Evolutionary conservation across 2,329 filamentous ascomycete genomes (phyloP), one percentile per base, ranked within the genome.

Genomic region (Colletotrichum higginsianum): DNA sequence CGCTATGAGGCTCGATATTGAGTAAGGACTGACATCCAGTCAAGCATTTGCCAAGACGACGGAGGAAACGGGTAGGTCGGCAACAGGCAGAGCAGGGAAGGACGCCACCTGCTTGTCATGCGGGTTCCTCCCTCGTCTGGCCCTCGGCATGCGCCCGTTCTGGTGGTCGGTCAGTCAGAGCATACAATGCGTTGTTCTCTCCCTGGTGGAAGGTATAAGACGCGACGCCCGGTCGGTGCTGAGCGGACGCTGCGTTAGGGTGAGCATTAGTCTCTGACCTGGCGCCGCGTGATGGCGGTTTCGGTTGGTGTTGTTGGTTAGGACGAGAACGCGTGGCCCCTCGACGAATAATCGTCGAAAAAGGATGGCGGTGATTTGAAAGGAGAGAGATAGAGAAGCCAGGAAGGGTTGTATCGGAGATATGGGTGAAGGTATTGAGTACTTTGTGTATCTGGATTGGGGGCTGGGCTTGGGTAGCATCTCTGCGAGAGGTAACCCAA

Each of bases 21-120:
- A 15, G 16, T 35, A 35, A 23, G 15, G 35, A 30, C 18, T 40
- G 68, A 67, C 67, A 70, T 70, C 23, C 50, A 67, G 65, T 71
- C 68, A 71, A 71, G 68, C 68, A 62, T 71, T 66, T 67, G 68
- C 68, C 68, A 71, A 71, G 68, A 62, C 68, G 42, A 38, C 57
- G 68, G 57, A 52, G 68, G 64, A 12, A 71, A 44, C 68, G 68
- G 68, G 57, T 71, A 67, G 46, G 52, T 71, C 68, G 68, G 68
- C 67, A 70, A 42, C 49, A 47, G 16, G 30, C 23, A 42, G 16
- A 50, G 35, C 50, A 50, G 30, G 67, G 40, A 26, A 21, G 40
- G 30, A 49, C 23, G 58, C 49, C 66, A 63, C 58, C 60, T 46
- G 18, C 38, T 58, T 57, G 64, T 47, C 58, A 67, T 71, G 64